A percentile compares a stretch with the other conserved stretches of the same genome.
phyloP scores from a whole-genome alignment of 805 yeast genomes.

The Kuraishia ogatae region DNA sequence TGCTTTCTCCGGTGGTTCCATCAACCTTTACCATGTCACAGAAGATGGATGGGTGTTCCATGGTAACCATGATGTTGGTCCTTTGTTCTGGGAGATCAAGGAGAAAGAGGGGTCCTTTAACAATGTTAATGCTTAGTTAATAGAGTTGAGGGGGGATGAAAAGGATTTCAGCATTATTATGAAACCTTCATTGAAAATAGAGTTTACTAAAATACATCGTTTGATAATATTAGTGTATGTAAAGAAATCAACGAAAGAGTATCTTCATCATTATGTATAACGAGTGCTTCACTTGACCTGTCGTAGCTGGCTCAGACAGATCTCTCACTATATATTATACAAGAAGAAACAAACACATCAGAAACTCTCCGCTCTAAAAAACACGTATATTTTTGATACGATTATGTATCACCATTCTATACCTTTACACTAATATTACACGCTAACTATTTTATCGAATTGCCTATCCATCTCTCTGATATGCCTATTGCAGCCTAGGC shows the following conservation, averaged over 20 bases:
- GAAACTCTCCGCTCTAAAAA: neutral
- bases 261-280: too few species aligned
- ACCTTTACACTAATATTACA: neutral
- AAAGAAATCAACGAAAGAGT: too few species aligned
- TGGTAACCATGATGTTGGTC: conserved; percentile 91
- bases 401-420: neutral
- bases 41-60: conserved; percentile 94
- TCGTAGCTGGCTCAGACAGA: too few species aligned
- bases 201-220: too few species aligned
- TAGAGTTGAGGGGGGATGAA: neutral
- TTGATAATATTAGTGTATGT: too few species aligned
- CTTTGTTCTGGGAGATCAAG: conserved; percentile 85
- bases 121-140: conserved; percentile 47
- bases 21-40: conserved; percentile 86
- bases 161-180: too few species aligned
- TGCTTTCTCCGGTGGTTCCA: conserved; percentile 95
- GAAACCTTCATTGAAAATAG: too few species aligned
- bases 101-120: conserved; percentile 84
- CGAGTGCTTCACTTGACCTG: too few species aligned
- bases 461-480: neutral
- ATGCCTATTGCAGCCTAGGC: neutral
- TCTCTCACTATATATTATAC: too few species aligned
- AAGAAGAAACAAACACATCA: too few species aligned
- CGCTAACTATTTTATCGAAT: neutral
- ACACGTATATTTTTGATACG: neutral